Base-by-base conservation (phyloP, 495 filamentous ascomycete genomes). In the Jackrogersella multiformis region DNA sequence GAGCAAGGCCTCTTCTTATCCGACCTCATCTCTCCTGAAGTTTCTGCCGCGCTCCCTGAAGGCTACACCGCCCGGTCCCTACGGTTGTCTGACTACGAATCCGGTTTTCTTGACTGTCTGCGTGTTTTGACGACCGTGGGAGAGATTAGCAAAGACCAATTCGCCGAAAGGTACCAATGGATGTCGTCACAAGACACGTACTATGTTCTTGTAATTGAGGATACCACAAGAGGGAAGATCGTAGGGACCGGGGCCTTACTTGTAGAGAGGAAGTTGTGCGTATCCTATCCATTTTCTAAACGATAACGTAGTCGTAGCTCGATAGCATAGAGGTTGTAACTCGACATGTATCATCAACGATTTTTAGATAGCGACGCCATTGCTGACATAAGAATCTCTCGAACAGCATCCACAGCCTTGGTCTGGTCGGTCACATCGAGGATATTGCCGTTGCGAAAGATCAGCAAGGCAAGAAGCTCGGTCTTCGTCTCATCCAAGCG, bases 381-480 rank as follows among this genome's bases (percentile, higher is more conserved):
- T 62, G 53, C 66, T 62, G 34, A 60, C 46, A 20, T 35, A 34
- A 54, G 21, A 13, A 28, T 26, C 32, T 62, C 38, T 1, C 32
- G 26, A 59, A 64, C 64, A 90, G 89, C 73, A 90, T 93, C 69
- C 89, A 92, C 66, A 85, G 86, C 53, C 83, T 92, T 46, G 90
- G 89, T 18, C 66, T 85, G 5, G 93, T 97, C n/a, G 95, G 94
- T 1, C 95, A 99, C 75, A 97, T 99, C 79, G 95, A 99, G 79
- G 95, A 99, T 78, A 97, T 99, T 78, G 93, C 95, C 6, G 94
- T 99, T 21, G 87, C 90, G 64, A 91, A 93, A 77, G 89, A 92
- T 58, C 93, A 97, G 78, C 95, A 98, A 77, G 95, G 95, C 56
- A 97, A 97, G 85, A 97, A 97, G 79, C 82, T 99, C 36, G 95